A percentile compares a stretch with the other conserved stretches of the same genome.
Evolutionary conservation across 78 protist genomes (phyloP).

Genomic region (Protostelium mycophagum): DNA sequence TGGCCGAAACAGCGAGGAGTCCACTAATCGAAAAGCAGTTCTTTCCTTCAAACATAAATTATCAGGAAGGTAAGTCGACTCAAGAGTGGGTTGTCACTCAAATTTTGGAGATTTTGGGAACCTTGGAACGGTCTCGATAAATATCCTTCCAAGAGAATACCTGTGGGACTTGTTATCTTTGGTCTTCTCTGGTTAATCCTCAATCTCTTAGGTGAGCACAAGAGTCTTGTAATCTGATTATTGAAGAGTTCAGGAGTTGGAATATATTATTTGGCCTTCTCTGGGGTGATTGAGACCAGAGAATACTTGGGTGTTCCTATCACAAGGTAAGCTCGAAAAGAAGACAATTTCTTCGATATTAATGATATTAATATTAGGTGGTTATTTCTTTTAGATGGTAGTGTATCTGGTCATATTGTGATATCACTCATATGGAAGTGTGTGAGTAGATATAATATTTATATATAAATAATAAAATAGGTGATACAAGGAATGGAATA

Average conservation of each 20-base stretch:
- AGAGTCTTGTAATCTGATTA: background rate
- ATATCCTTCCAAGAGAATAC: background rate
- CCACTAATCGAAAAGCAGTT: no score
- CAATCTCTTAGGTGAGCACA: background rate
- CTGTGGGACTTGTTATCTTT: background rate
- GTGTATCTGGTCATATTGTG: background rate
- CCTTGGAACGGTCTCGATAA: background rate
- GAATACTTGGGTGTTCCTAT: background rate
- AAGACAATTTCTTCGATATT: background rate
- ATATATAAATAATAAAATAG: background rate
- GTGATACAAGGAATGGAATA: background rate
- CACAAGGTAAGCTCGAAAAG: background rate
- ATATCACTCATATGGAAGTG: background rate
- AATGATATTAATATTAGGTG: background rate
- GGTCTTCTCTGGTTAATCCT: background rate
- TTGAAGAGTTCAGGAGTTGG: background rate
- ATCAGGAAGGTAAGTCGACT: no score
- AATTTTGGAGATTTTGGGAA: background rate
- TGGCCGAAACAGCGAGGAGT: no score
- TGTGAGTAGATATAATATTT: background rate
- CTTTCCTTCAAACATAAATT: no score
- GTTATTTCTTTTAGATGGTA: background rate
- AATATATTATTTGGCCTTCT: background rate
- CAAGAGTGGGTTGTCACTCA: no score
- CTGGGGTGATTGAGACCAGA: background rate